phyloP scores from a whole-genome alignment of 257 asterid species.

The Paulownia fortunei region DNA sequence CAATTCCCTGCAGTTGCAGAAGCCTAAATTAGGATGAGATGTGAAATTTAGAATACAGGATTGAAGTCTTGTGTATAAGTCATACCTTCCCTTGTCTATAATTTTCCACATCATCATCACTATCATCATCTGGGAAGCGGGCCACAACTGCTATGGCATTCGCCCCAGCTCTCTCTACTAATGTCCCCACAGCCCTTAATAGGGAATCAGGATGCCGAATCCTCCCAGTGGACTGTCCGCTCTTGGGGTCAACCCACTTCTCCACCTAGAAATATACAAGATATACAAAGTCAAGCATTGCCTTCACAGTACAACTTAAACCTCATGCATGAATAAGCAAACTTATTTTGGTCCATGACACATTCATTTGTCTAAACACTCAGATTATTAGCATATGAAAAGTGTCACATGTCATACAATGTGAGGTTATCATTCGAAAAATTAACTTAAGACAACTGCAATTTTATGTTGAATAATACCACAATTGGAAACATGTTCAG shows the following conservation, averaged over 20 bases:
- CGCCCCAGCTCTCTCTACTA: conserved; percentile 58
- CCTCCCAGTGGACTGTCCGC: conserved; percentile 89
- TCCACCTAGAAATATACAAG: conserved; percentile 58
- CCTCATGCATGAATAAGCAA: neutral
- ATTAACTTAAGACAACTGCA: neutral
- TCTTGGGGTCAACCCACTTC: conserved; percentile 77
- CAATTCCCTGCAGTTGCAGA: conserved; percentile 65
- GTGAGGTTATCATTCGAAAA: no score
- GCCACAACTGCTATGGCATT: conserved; percentile 88
- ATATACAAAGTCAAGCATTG: neutral
- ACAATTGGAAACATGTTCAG: neutral
- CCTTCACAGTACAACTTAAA: neutral
- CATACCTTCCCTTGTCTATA: conserved; percentile 82
- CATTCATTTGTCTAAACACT: neutral
- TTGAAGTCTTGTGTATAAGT: neutral
- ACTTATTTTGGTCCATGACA: neutral
- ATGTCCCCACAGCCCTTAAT: conserved; percentile 71
- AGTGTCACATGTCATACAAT: no score
- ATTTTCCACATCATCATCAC: conserved; percentile 56
- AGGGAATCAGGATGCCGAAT: conserved; percentile 77
- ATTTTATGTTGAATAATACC: neutral
- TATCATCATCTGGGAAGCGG: conserved; percentile 90
- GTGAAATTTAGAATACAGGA: neutral
- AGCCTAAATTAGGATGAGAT: conserved; percentile 20
- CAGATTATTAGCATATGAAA: no score